Evolutionary conservation across 169 alveolate species (phyloP).

Genomic region (Fabrea salina): DNA sequence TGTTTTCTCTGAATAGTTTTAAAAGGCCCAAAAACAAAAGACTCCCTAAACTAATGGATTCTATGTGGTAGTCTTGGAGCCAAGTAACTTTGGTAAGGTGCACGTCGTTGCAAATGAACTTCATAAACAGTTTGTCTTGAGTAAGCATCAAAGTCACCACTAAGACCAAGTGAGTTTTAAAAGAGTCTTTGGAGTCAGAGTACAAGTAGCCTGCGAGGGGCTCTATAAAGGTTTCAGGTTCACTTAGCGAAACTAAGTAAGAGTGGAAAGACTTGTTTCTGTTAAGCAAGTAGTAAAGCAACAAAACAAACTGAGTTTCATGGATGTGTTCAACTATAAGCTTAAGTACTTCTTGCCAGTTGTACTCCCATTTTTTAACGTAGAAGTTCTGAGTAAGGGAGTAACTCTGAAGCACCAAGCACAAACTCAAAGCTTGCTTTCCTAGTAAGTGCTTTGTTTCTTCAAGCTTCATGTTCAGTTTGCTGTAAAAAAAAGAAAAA

Average conservation of each 20-base stretch:
- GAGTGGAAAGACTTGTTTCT: background rate
- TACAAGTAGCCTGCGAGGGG: background rate
- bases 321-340: background rate
- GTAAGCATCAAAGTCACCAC: background rate
- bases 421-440: background rate
- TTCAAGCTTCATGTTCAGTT: too few relatives aligned
- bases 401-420: background rate
- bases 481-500: background rate
- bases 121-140: background rate
- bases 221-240: conserved; percentile 24
- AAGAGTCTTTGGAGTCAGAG: background rate
- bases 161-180: background rate
- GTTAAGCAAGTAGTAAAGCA: background rate
- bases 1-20: background rate
- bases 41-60: background rate
- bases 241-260: background rate
- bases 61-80: conserved; percentile 22
- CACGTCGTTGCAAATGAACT: background rate
- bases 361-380: background rate
- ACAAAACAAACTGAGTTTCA: background rate
- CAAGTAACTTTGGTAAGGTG: background rate
- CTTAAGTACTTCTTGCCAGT: background rate
- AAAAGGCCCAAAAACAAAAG: background rate
- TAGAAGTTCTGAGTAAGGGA: background rate
- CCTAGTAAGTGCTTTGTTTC: background rate